Conservation (phyloP, 2,329 filamentous ascomycete species). For the Orbilia brochopaga region DNA sequence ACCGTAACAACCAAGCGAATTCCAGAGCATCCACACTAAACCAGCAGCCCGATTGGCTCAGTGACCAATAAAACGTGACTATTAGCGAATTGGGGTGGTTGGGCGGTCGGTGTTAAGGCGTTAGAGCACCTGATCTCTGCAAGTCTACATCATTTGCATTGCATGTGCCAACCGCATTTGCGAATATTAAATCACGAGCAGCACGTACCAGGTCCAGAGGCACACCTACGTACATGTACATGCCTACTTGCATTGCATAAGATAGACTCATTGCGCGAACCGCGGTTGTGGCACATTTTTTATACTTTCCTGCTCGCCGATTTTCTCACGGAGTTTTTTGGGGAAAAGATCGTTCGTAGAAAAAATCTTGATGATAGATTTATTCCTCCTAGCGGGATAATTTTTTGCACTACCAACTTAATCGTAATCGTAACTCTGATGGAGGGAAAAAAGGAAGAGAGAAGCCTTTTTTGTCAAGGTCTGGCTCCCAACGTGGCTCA, state of each 20-base stretch:
- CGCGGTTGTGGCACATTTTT: slow-evolving; percentile 4
- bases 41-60: slow-evolving; percentile 20
- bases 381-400: slow-evolving; percentile 15
- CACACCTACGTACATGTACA: too few species aligned
- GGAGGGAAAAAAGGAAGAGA: background rate
- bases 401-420: background rate
- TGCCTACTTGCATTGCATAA: background rate
- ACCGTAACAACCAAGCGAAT: background rate
- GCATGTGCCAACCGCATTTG: slow-evolving; percentile 48
- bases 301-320: slow-evolving; percentile 21
- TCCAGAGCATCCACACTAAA: background rate
- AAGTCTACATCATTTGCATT: slow-evolving; percentile 50
- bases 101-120: slow-evolving; percentile 41
- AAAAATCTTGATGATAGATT: slow-evolving; percentile 7
- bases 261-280: background rate
- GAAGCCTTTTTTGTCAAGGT: slow-evolving; percentile 41
- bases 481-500: slow-evolving; percentile 48
- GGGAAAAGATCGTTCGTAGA: too few species aligned
- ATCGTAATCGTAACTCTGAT: background rate
- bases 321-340: background rate
- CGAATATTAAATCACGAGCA: slow-evolving; percentile 44
- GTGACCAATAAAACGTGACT: slow-evolving; percentile 50
- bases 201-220: background rate
- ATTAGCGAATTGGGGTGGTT: slow-evolving; percentile 42
- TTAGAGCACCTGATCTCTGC: slow-evolving; percentile 50